These are phyloP conservation scores for Erysimum pusillum DNA, from an alignment of 441 rosid species.

Conservation along the genomic window DNA sequence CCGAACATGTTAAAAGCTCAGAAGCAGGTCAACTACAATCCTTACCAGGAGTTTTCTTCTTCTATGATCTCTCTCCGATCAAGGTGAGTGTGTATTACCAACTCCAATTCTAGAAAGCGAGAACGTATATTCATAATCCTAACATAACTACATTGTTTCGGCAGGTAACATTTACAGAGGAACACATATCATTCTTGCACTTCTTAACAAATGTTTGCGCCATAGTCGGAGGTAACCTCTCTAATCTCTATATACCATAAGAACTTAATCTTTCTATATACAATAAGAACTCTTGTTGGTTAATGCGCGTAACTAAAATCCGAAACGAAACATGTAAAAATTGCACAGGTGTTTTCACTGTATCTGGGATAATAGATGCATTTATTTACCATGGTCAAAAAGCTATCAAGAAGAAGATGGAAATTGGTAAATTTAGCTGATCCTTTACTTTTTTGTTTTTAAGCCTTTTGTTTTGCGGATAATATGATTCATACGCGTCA, in stretches of 20 bases:
- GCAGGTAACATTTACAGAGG: slow-evolving; percentile 93
- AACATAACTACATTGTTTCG: slow-evolving; percentile 37
- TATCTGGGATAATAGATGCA: slow-evolving; percentile 93
- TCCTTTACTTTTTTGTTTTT: slow-evolving; percentile 28
- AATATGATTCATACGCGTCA: slow-evolving; percentile 4
- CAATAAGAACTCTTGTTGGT: background rate
- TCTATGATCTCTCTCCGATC: slow-evolving; percentile 97
- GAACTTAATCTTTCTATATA: background rate
- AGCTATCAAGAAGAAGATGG: slow-evolving; percentile 97
- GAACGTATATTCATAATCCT: background rate
- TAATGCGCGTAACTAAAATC: background rate
- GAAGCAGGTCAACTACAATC: slow-evolving; percentile 73
- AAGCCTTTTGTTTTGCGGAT: slow-evolving; percentile 2
- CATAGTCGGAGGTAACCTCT: slow-evolving; percentile 74
- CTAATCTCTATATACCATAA: background rate
- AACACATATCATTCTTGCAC: slow-evolving; percentile 85
- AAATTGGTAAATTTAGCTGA: slow-evolving; percentile 90
- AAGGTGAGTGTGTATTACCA: slow-evolving; percentile 60
- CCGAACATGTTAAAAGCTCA: slow-evolving; percentile 82
- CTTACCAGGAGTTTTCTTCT: slow-evolving; percentile 94
- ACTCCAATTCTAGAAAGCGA: background rate
- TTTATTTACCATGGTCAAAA: slow-evolving; percentile 92
- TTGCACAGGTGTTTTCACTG: slow-evolving; percentile 83
- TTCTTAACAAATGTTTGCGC: slow-evolving; percentile 94
- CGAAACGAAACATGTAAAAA: background rate